These are phyloP conservation scores for Moricandia moricandioides DNA, from an alignment of 345 rosid genomes.

Conservation along the genomic window DNA sequence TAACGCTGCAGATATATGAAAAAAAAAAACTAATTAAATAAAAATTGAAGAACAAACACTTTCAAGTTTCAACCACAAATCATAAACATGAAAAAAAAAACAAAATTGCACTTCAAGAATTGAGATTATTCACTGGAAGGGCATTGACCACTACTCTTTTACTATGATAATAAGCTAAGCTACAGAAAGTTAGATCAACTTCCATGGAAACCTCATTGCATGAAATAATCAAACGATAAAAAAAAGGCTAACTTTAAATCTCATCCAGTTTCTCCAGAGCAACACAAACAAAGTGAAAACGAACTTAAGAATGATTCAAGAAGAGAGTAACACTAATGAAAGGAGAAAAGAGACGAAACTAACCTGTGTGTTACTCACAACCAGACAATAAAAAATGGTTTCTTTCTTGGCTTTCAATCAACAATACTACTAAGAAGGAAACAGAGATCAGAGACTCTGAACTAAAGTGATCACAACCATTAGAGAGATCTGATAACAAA, in stretches of 20 bases:
- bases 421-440: background rate
- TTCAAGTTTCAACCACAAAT: background rate
- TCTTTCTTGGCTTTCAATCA: background rate
- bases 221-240: slow-evolving; percentile 1
- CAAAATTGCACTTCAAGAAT: background rate
- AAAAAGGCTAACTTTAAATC: background rate
- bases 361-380: slow-evolving; percentile 16
- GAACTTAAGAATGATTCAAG: background rate
- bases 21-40: too few species aligned
- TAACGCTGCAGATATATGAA: background rate
- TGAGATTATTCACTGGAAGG: too few species aligned
- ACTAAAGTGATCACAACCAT: background rate
- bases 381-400: background rate
- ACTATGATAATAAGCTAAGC: too few species aligned
- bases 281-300: background rate
- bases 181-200: background rate
- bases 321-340: background rate
- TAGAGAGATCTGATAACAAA: slow-evolving; percentile 23
- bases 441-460: slow-evolving; percentile 20
- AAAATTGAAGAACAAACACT: background rate
- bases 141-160: background rate
- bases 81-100: background rate
- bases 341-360: background rate
- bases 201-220: slow-evolving; percentile 8
- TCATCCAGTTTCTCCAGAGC: background rate